phyloP scores from a whole-genome alignment of 2,329 filamentous ascomycete species.

The Westerdykella sp. region DNA sequence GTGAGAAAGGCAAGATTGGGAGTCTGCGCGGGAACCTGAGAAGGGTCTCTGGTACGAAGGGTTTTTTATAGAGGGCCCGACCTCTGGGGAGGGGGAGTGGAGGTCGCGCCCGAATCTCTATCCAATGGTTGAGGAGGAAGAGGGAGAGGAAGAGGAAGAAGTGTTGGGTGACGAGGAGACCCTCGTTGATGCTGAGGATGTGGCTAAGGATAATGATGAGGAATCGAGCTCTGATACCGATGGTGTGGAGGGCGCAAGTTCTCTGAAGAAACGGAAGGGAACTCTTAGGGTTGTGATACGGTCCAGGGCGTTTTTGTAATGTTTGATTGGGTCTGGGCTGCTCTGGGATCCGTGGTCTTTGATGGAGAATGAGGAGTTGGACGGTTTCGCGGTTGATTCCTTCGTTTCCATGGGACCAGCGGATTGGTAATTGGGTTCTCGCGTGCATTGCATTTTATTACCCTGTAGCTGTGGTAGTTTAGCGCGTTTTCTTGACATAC shows the following conservation, averaged over 20 bases:
- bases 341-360: too few species aligned
- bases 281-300: slow-evolving; percentile 30
- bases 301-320: slow-evolving; percentile 31
- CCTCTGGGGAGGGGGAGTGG: slow-evolving; percentile 25
- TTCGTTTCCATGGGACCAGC: too few species aligned
- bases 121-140: slow-evolving; percentile 24
- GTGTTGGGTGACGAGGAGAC: slow-evolving; percentile 7
- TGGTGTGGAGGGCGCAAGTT: slow-evolving; percentile 6
- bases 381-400: too few species aligned
- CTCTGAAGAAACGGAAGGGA: slow-evolving; percentile 15
- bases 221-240: slow-evolving; percentile 10
- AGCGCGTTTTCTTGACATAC: too few species aligned
- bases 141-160: slow-evolving; percentile 9
- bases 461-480: too few species aligned
- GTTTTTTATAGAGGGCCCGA: slow-evolving; percentile 45
- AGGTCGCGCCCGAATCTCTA: slow-evolving; percentile 23
- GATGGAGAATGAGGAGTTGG: too few species aligned
- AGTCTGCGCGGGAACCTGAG: slow-evolving; percentile 30
- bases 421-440: too few species aligned
- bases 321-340: background rate
- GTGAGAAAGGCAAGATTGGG: slow-evolving; percentile 30
- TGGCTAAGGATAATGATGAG: slow-evolving; percentile 13
- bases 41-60: slow-evolving; percentile 43
- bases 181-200: slow-evolving; percentile 13
- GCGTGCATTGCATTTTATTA: too few species aligned